Conservation (phyloP, 768 basidiomycete genomes). For the Porpolomopsis calyptriformis region DNA sequence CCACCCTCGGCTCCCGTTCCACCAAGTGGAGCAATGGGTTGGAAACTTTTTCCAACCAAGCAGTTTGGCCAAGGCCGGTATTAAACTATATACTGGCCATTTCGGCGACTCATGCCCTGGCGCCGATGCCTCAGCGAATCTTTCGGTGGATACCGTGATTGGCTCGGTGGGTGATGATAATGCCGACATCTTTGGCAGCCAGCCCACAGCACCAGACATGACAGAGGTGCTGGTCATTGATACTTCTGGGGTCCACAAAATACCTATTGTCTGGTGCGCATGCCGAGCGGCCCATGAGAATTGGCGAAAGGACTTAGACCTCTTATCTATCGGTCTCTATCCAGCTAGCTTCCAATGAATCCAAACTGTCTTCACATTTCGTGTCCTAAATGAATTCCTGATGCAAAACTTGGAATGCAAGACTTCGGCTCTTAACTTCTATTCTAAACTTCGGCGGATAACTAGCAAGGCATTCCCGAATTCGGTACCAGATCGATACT, state of each 20-base stretch:
- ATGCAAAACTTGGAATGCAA: constrained; percentile 16
- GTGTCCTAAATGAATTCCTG: constrained; percentile 14
- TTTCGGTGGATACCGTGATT: neutral
- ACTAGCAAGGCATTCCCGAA: constrained; percentile 4
- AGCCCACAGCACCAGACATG: neutral
- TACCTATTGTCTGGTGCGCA: neutral
- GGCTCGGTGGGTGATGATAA: neutral
- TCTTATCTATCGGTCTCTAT: constrained; percentile 9
- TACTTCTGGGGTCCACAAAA: neutral
- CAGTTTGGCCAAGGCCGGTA: neutral
- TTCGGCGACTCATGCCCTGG: neutral
- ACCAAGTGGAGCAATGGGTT: neutral
- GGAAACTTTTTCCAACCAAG: neutral
- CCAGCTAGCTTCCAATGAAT: constrained; percentile 10
- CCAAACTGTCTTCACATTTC: constrained; percentile 15
- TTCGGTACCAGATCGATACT: constrained; percentile 1
- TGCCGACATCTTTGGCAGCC: neutral
- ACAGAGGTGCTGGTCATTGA: neutral
- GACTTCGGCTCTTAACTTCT: constrained; percentile 9
- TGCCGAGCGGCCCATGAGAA: neutral
- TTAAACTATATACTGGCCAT: neutral
- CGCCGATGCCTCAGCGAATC: neutral
- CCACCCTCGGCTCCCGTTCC: neutral
- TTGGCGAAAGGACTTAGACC: constrained; percentile 11
- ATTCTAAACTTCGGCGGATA: constrained; percentile 5